These are phyloP conservation scores for Hypoxylon fuscum DNA, from an alignment of 495 filamentous ascomycete species.

Conservation along the genomic window DNA sequence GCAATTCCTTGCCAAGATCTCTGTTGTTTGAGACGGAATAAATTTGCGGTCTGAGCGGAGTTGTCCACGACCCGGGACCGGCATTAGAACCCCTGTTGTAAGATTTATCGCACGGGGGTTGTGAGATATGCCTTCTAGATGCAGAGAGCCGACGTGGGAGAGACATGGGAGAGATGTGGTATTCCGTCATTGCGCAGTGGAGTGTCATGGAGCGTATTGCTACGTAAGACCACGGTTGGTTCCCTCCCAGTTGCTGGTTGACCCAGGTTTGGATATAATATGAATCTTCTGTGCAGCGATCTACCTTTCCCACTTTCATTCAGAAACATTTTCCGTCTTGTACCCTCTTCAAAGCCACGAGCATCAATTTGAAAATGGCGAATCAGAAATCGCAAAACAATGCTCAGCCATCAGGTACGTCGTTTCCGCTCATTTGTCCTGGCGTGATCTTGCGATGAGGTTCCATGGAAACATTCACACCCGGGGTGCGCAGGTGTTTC, in stretches of 20 bases:
- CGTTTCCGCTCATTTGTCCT: constrained; percentile 15
- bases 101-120: constrained; percentile 10
- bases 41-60: constrained; percentile 34
- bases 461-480: constrained; percentile 32
- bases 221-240: constrained; percentile 32
- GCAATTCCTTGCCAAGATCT: constrained; percentile 26
- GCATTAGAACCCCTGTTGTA: constrained; percentile 22
- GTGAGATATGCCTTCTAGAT: constrained; percentile 7
- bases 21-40: constrained; percentile 31
- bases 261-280: constrained; percentile 37
- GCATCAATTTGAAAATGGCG: constrained; percentile 33
- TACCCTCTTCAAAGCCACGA: constrained; percentile 13
- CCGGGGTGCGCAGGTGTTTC: constrained; percentile 29
- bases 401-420: constrained; percentile 38
- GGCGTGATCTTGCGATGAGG: constrained; percentile 29
- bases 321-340: constrained; percentile 40
- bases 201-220: constrained; percentile 11
- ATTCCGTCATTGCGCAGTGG: constrained; percentile 20
- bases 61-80: constrained; percentile 12
- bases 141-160: constrained; percentile 12
- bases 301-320: constrained; percentile 34
- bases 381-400: constrained; percentile 34
- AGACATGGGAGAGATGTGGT: constrained; percentile 4
- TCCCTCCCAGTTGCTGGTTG: constrained; percentile 30
- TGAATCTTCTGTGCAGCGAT: constrained; percentile 35